Evolutionary conservation across 2,329 filamentous ascomycete genomes (phyloP).

Genomic region (Aspergillus melleus): DNA sequence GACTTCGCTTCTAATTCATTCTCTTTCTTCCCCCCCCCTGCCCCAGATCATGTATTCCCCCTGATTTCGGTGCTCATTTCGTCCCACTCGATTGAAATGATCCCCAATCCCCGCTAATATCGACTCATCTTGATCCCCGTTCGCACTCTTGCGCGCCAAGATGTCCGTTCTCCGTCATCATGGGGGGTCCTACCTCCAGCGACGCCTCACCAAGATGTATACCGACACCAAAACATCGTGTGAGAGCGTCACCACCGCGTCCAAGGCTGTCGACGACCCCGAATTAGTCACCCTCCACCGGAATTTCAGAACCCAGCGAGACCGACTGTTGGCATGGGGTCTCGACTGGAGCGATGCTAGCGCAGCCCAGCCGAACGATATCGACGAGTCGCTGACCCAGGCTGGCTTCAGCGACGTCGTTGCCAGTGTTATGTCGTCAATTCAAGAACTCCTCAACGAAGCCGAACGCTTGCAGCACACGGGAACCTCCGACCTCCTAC

Average conservation of each 20-base stretch:
- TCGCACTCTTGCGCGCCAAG: constrained; percentile 22
- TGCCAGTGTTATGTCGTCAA: constrained; percentile 63
- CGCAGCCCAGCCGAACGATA: constrained; percentile 57
- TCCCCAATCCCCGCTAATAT: constrained; percentile 5
- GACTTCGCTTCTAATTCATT: background rate
- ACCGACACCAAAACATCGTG: constrained; percentile 64
- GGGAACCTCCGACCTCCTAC: constrained; percentile 37
- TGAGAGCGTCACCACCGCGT: constrained; percentile 54
- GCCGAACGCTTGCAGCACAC: constrained; percentile 58
- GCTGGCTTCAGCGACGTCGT: constrained; percentile 65
- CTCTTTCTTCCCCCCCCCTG: background rate
- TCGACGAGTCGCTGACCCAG: constrained; percentile 62
- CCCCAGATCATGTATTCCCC: constrained; percentile 5
- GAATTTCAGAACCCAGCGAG: constrained; percentile 64
- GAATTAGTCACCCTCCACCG: constrained; percentile 59
- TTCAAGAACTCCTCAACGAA: constrained; percentile 63
- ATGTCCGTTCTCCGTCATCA: constrained; percentile 51
- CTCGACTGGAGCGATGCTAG: constrained; percentile 66
- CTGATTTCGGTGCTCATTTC: background rate
- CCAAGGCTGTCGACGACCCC: constrained; percentile 50
- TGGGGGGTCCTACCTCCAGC: constrained; percentile 46
- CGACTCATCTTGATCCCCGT: constrained; percentile 16
- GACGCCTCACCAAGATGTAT: constrained; percentile 61
- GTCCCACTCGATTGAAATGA: constrained; percentile 13
- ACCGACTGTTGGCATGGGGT: constrained; percentile 64